Base-by-base conservation (phyloP, 116 monocot genomes). In the Trichopus zeylanicus region DNA sequence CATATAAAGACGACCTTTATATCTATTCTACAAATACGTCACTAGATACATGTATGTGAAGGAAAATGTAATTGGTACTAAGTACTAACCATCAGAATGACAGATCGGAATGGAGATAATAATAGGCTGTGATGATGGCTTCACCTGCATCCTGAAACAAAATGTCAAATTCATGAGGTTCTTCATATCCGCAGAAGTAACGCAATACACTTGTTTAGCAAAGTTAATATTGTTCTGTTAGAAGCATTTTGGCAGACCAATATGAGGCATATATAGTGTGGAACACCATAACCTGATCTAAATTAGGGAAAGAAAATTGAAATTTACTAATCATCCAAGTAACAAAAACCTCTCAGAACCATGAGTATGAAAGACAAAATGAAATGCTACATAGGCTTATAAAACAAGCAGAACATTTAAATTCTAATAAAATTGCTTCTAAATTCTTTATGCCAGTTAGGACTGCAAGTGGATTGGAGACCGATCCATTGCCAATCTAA, bases 141-240 rank as follows among this genome's bases (percentile, higher is more conserved):
- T 94, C 48, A 86, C 86, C 56, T 86, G 94, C 94, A 94, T 94
- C 80, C 94, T 94, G 86, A 38, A 42, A 67, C 19, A 61, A 51
- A 35, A 60, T 26, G 55, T 65, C 21, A 72, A 13, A 49, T 33
- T 54, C 2, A 46, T 6, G 38, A 59, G 60, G 21, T 27, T 33
- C 28, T 33, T 33, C 32, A 4, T 5, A 33, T 33, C 4, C 8
- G 32, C 4, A 33, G 6, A 33, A 4, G 8, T 5, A 8, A 46
- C 5, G 21, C 8, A 49, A 49, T 22, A 21, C 16, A 7, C 49
- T 49, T 13, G 3, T 15, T 42, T 42, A 16, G 42, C 42, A 42
- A 42, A 42, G 42, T n/a, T n/a, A 42, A 42, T 42, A n/a, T 16
- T 16, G 42, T 42, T 42, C 42, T 42, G 16, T 42, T n/a, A 42